Base-by-base conservation (phyloP, 2,329 filamentous ascomycete species). In the Waltergamsia citrina region DNA sequence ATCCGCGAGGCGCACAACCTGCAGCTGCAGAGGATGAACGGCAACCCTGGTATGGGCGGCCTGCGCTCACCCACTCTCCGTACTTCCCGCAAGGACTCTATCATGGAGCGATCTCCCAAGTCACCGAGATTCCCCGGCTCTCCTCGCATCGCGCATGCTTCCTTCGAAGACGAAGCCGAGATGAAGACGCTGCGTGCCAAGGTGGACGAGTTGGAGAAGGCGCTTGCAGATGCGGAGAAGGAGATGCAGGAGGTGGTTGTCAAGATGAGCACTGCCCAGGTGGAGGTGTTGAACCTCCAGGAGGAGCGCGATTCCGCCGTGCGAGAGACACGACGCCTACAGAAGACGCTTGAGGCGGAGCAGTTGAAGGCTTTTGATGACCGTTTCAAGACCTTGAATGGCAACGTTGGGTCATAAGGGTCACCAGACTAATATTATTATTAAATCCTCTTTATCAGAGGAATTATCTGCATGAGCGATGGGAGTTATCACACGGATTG, bases 241-340 rank as follows among this genome's bases (percentile, higher is more conserved):
- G 84, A 90, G 58, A 88, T 92, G 81, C 77, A 85, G 49, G 78
- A 85, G 50, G 84, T 92, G 6, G 79, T 92, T 12, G 69, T 77
- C 39, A 72, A 76, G 46, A 90, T 93, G 78, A 88, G 84, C 59
- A 66, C 69, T 46, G 81, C 84, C 18, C 85, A 92, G 60, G 83
- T 90, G 42, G 82, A 88, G 58, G 85, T 92, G 29, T 76, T 83
- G 47, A 81, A 85, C 52, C 66, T 93, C 31, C 84, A 88, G 54
- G 74, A 76, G 44, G 75, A 82, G 56, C 71, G 76, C 46, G 85
- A 92, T 49, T 76, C 80, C 43, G 83, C 84, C 16, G 72, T 85
- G 46, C 72, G 76, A 33, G 73, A 82, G 54, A 87, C 84, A 38
- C 70, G 74, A 46, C 71, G 65, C 49, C 66, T 92, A 33, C 79